These are phyloP conservation scores for Aquilaria sinensis DNA, from an alignment of 345 rosid species.

Conservation along the genomic window DNA sequence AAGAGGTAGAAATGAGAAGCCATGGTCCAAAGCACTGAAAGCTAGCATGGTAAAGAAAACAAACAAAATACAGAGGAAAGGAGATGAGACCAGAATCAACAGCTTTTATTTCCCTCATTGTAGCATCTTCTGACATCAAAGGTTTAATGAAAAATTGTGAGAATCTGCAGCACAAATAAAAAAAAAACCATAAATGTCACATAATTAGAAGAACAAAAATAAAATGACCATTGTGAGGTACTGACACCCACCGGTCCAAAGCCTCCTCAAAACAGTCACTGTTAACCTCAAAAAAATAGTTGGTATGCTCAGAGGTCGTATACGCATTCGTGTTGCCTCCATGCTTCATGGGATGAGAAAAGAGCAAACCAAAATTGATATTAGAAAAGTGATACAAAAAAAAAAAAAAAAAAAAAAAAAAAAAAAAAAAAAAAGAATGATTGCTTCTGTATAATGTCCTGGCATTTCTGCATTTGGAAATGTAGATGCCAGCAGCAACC, in stretches of 20 bases:
- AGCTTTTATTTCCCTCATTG: slow-evolving; percentile 83
- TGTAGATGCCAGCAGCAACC: neutral
- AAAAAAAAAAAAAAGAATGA: neutral
- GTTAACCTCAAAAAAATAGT: slow-evolving; percentile 71
- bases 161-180: slow-evolving; percentile 42
- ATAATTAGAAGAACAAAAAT: slow-evolving; percentile 7
- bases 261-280: slow-evolving; percentile 78
- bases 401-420: neutral
- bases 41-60: neutral
- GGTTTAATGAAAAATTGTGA: slow-evolving; percentile 89
- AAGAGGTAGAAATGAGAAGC: neutral
- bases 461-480: neutral
- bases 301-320: slow-evolving; percentile 68
- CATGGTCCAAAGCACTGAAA: neutral
- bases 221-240: slow-evolving; percentile 11
- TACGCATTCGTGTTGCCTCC: slow-evolving; percentile 89
- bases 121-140: slow-evolving; percentile 91
- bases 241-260: slow-evolving; percentile 57
- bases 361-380: neutral
- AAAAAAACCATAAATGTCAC: slow-evolving; percentile 17
- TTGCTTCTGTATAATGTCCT: neutral
- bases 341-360: slow-evolving; percentile 41
- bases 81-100: slow-evolving; percentile 81
- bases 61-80: slow-evolving; percentile 1
- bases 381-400: neutral